These are phyloP conservation scores for Solanum lycopersicoides DNA, from an alignment of 257 asterid species.

Conservation along the genomic window DNA sequence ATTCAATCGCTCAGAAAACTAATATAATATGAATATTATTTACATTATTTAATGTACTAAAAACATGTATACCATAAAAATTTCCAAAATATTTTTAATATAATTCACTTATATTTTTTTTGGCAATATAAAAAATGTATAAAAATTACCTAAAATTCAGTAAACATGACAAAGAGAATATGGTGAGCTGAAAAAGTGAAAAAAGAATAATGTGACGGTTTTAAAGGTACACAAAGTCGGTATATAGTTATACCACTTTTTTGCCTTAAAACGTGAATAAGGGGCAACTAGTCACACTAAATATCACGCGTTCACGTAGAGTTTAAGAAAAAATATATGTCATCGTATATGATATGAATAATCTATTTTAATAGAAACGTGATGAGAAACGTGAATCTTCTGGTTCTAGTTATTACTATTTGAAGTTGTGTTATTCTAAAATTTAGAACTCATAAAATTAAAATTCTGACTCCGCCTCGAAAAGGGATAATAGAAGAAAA, in stretches of 20 bases:
- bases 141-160: neutral
- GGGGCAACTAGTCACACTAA: neutral
- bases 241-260: neutral
- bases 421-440: neutral
- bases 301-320: neutral
- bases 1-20: neutral
- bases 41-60: neutral
- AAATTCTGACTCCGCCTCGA: neutral
- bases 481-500: neutral
- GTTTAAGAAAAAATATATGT: fast-evolving
- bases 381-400: neutral
- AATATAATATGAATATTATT: too few relatives aligned
- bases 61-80: neutral
- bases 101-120: neutral
- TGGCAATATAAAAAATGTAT: neutral
- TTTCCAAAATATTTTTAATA: neutral
- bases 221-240: neutral
- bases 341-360: neutral
- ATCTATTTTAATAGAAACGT: fast-evolving
- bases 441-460: neutral
- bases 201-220: neutral
- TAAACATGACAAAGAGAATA: neutral
- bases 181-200: neutral
- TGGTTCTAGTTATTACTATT: neutral
- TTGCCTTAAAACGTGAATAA: neutral